Conservation (phyloP, 805 yeast species). For the Candida schatavii region DNA sequence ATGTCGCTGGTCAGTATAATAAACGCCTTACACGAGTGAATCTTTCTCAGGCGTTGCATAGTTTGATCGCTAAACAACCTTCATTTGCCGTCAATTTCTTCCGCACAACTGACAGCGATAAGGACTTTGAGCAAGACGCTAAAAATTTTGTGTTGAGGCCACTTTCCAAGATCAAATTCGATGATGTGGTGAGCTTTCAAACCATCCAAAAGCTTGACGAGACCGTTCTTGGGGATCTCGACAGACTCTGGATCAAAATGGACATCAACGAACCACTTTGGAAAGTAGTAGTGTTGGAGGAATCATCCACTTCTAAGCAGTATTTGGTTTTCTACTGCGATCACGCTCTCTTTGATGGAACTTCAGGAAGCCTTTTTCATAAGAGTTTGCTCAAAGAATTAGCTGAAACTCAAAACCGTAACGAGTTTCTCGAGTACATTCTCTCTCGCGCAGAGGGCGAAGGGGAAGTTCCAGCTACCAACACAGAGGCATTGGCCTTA, state of each 20-base stretch:
- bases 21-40: constrained; percentile 7
- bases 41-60: constrained; percentile 19
- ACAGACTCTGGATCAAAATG: constrained; percentile 8
- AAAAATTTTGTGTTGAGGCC: constrained; percentile 14
- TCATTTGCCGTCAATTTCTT: constrained; percentile 18
- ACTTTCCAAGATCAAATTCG: constrained; percentile 15
- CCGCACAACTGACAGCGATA: constrained; percentile 1
- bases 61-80: constrained; percentile 14
- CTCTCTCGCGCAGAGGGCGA: background rate
- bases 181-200: constrained; percentile 17
- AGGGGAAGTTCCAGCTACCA: background rate
- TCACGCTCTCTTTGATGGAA: constrained; percentile 33
- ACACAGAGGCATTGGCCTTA: background rate
- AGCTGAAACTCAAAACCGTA: constrained; percentile 8
- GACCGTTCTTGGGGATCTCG: constrained; percentile 10
- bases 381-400: constrained; percentile 17
- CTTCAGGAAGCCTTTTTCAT: constrained; percentile 28
- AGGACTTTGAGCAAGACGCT: constrained; percentile 5
- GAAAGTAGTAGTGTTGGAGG: constrained; percentile 15
- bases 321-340: constrained; percentile 23
- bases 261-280: constrained; percentile 17
- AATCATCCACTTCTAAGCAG: constrained; percentile 5
- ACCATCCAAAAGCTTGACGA: constrained; percentile 14
- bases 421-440: background rate
- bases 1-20: constrained; percentile 20